phyloP scores from a whole-genome alignment of 768 basidiomycete genomes.

The Phylloporus sp. region DNA sequence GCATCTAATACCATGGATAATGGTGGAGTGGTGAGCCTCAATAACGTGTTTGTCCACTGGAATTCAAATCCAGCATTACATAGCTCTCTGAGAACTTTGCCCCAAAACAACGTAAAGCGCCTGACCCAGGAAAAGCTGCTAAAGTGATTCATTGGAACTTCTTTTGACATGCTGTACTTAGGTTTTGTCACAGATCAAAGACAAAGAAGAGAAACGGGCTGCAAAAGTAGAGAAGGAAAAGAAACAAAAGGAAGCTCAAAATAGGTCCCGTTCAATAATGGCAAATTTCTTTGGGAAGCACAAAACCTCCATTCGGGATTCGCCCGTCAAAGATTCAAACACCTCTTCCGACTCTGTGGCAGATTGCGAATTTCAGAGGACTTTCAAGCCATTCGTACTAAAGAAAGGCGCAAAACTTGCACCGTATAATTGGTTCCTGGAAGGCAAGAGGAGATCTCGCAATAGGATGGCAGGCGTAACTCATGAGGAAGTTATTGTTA shows the following conservation, averaged over 20 bases:
- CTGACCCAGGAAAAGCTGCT: conserved; percentile 51
- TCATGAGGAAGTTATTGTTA: conserved; percentile 51
- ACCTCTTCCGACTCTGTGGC: conserved; percentile 33
- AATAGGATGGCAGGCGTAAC: conserved; percentile 18
- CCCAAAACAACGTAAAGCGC: conserved; percentile 39
- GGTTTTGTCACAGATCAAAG: conserved; percentile 51
- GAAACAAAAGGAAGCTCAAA: conserved; percentile 65
- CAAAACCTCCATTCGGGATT: conserved; percentile 32
- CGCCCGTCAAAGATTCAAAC: conserved; percentile 22
- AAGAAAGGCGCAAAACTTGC: conserved; percentile 75
- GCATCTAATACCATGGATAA: conserved; percentile 34
- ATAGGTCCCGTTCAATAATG: conserved; percentile 74
- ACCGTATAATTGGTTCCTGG: conserved; percentile 66
- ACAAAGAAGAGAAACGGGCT: conserved; percentile 60
- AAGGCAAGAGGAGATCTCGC: conserved; percentile 28
- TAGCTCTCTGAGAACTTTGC: conserved; percentile 25
- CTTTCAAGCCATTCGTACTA: conserved; percentile 75
- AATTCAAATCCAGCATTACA: not conserved
- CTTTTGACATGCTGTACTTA: conserved; percentile 5
- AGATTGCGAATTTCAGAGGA: conserved; percentile 64
- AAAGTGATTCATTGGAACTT: conserved; percentile 19
- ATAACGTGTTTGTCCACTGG: not conserved
- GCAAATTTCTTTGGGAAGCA: conserved; percentile 73
- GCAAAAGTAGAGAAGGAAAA: conserved; percentile 70
- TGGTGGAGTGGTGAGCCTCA: conserved; percentile 35